Base-by-base conservation (phyloP, 2,329 filamentous ascomycete genomes). In the Claviceps sp. region DNA sequence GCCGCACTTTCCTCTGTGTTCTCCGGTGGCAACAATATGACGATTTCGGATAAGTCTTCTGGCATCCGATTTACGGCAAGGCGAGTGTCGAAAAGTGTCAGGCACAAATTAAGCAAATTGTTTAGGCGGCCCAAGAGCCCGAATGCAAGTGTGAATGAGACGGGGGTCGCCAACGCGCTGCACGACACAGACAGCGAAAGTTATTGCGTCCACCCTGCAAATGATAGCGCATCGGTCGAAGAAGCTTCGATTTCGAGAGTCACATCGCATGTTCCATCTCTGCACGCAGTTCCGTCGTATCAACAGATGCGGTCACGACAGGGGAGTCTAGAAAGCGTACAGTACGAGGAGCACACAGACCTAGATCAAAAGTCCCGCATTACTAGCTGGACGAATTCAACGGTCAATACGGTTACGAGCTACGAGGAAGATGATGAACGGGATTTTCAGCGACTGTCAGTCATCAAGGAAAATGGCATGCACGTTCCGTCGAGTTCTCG, bases 361-460 rank as follows among this genome's bases (percentile, higher is more conserved):
- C 69, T 65, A 14, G 75, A 78, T 41, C 75, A 79, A 20, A 77
- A 70, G 56, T 85, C 81, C n/a, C 70, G 84, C 22, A 78, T 86
- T 49, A 86, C 84, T 2, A 88, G 84, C 63, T 88, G 85, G 85
- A 77, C 77, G 4, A 79, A 81, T 55, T 85, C 84, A 0, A 78
- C 77, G 1, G 71, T 73, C 1, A 75, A 75, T 52, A 80, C 77
- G 2, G 74, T 77, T 2, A 65, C 73, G 5, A 78, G 67, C 63
- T 54, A 73, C 45, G 66, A 54, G 18, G 53, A 48, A 4, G 60
- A 61, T 51, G 66, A 61, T 1, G 73, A 77, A 54, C 67, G 75
- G 70, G 70, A 78, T 54, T 63, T 70, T 18, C 76, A 84, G 59
- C 74, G 79, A 1, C 66, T 85, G n/a, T 82, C 81, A 2, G 72